A percentile compares a stretch with the other conserved stretches of the same genome.
Evolutionary conservation across 2,329 filamentous ascomycete species (phyloP).

Genomic region (Lecanosticta acicola): DNA sequence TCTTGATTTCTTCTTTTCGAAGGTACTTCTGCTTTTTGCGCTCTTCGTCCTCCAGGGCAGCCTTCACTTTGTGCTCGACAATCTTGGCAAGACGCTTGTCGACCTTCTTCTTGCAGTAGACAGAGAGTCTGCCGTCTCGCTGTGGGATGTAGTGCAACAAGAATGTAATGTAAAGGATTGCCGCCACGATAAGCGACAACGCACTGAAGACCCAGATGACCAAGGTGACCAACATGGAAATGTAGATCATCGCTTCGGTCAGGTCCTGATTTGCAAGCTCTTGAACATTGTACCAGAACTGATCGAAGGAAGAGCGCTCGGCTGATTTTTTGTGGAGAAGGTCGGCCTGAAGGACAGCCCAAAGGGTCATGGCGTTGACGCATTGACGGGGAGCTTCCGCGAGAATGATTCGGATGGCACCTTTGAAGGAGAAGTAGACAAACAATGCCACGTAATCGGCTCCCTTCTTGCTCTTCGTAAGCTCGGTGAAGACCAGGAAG

Average conservation of each 20-base stretch:
- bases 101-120: constrained; percentile 88
- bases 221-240: constrained; percentile 87
- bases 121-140: constrained; percentile 70
- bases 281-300: constrained; percentile 79
- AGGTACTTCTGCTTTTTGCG: constrained; percentile 49
- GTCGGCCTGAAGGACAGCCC: constrained; percentile 71
- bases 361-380: constrained; percentile 83
- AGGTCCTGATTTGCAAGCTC: constrained; percentile 66
- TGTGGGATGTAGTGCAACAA: constrained; percentile 87
- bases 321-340: constrained; percentile 53
- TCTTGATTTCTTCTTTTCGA: constrained; percentile 48
- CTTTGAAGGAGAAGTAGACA: constrained; percentile 78
- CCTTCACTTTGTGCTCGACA: constrained; percentile 80
- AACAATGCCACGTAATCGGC: constrained; percentile 87
- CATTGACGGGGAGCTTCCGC: constrained; percentile 90
- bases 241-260: constrained; percentile 75
- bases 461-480: constrained; percentile 88
- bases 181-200: constrained; percentile 65
- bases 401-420: constrained; percentile 81
- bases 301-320: constrained; percentile 59
- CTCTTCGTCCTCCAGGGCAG: constrained; percentile 74
- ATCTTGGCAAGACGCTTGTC: constrained; percentile 79
- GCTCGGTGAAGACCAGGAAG: constrained; percentile 84
- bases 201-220: constrained; percentile 82
- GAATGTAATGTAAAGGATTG: constrained; percentile 78